A percentile compares a stretch with the other conserved stretches of the same genome.
These are phyloP conservation scores for Gossypium stocksii DNA, from an alignment of 345 rosid species.

Conservation along the genomic window DNA sequence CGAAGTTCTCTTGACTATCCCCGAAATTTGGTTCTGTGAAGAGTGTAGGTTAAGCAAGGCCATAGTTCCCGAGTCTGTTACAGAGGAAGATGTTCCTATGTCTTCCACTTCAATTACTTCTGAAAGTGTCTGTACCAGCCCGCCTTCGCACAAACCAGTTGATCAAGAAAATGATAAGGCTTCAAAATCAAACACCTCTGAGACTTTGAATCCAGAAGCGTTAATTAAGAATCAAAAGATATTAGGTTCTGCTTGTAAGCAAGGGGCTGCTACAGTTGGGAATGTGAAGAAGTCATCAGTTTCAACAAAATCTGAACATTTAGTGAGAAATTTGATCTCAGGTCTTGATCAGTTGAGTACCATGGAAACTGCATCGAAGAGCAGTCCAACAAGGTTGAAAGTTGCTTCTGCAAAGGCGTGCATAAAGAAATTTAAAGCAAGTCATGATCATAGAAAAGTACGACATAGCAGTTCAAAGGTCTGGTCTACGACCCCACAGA, in stretches of 20 bases:
- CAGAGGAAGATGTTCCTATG: neutral
- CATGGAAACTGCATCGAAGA: neutral
- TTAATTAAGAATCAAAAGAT: neutral
- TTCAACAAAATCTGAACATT: neutral
- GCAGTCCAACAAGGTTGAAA: neutral
- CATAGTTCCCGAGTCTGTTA: neutral
- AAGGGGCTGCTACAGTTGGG: neutral
- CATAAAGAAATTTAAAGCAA: neutral
- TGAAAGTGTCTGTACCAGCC: neutral
- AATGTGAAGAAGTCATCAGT: neutral
- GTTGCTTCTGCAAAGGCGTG: neutral
- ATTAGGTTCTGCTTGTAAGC: neutral
- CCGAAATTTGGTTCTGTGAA: constrained; percentile 15
- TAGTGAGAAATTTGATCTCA: neutral
- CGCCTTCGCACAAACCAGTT: neutral
- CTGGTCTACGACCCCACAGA: neutral
- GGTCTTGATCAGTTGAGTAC: neutral
- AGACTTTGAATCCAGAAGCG: neutral
- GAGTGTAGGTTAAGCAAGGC: constrained; percentile 4
- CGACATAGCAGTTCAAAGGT: neutral
- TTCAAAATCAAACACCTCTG: neutral
- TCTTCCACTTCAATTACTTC: neutral
- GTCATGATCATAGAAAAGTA: neutral
- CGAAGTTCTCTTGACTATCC: neutral
- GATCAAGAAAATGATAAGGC: neutral